Evolutionary conservation across 768 basidiomycete species (phyloP).

Genomic region (Exidia glandulosa): DNA sequence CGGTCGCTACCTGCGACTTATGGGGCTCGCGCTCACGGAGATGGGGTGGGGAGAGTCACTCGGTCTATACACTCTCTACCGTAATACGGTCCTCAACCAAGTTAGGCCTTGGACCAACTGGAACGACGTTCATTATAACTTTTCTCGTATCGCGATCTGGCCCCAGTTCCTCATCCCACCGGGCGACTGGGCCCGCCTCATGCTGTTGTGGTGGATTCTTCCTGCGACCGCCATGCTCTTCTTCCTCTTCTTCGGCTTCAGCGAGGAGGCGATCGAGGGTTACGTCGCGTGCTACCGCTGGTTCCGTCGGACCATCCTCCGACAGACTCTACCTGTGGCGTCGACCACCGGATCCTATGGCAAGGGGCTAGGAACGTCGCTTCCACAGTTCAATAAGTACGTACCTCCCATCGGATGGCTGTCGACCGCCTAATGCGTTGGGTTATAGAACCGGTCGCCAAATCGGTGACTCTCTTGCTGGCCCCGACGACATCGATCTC

Average conservation of each 20-base stretch:
- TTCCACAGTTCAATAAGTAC: no score
- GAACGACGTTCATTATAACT: conserved; percentile 38
- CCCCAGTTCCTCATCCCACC: conserved; percentile 7
- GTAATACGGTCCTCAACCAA: conserved; percentile 16
- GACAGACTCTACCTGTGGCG: no score
- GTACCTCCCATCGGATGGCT: no score
- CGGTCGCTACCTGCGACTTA: conserved; percentile 50
- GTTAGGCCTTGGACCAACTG: conserved; percentile 34
- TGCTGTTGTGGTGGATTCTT: conserved; percentile 36
- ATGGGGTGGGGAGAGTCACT: conserved; percentile 29
- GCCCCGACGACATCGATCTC: no score
- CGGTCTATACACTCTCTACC: conserved; percentile 25
- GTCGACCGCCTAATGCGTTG: no score
- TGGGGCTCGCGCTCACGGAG: conserved; percentile 37
- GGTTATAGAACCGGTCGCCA: no score
- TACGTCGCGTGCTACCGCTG: conserved; percentile 30
- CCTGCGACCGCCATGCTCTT: conserved; percentile 42
- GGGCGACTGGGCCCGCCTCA: conserved; percentile 17
- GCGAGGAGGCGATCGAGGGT: conserved; percentile 44
- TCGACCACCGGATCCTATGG: no score
- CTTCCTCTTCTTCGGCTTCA: conserved; percentile 59
- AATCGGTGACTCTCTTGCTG: no score
- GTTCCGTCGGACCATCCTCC: conserved; percentile 23
- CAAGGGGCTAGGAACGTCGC: no score
- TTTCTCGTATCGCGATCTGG: conserved; percentile 12